These are phyloP conservation scores for Pichia gijzeniarum DNA, from an alignment of 805 yeast species.

Conservation along the genomic window DNA sequence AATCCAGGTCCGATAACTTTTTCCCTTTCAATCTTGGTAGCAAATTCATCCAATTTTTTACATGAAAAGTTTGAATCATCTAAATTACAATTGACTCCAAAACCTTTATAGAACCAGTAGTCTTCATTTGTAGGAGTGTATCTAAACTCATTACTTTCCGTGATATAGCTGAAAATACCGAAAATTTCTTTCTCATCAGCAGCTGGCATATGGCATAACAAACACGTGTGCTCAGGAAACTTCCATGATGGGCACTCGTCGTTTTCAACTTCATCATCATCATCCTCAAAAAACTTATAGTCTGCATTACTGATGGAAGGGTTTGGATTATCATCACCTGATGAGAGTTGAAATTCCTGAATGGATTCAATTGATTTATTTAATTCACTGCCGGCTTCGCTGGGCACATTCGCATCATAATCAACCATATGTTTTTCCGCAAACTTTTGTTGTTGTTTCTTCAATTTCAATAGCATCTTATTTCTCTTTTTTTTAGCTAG, in stretches of 20 bases:
- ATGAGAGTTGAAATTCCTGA: conserved; percentile 11
- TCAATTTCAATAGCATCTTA: conserved; percentile 70
- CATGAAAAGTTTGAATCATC: conserved; percentile 20
- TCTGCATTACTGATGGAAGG: no score
- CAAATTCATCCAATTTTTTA: conserved; percentile 20
- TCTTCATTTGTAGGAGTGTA: conserved; percentile 50
- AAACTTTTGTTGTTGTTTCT: conserved; percentile 73
- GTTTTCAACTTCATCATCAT: conserved; percentile 10
- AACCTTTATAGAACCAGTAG: conserved; percentile 62
- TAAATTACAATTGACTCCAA: conserved; percentile 43
- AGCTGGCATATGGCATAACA: conserved; percentile 74
- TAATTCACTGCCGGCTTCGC: conserved; percentile 19
- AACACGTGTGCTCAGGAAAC: conserved; percentile 70
- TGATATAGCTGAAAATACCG: conserved; percentile 64
- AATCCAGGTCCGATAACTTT: conserved; percentile 69
- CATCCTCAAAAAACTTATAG: not conserved
- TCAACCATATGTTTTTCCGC: conserved; percentile 44
- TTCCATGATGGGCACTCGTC: conserved; percentile 44
- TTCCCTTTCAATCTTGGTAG: conserved; percentile 32
- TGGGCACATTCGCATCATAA: conserved; percentile 14
- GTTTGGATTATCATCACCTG: conserved; percentile 11
- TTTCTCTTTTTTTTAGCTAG: conserved; percentile 64
- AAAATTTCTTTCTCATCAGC: conserved; percentile 53
- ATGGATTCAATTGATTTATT: conserved; percentile 21
- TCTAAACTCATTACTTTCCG: conserved; percentile 54